Conservation (phyloP, 352 stramenopile genomes). For the Globisporangium cylindrosporum region DNA sequence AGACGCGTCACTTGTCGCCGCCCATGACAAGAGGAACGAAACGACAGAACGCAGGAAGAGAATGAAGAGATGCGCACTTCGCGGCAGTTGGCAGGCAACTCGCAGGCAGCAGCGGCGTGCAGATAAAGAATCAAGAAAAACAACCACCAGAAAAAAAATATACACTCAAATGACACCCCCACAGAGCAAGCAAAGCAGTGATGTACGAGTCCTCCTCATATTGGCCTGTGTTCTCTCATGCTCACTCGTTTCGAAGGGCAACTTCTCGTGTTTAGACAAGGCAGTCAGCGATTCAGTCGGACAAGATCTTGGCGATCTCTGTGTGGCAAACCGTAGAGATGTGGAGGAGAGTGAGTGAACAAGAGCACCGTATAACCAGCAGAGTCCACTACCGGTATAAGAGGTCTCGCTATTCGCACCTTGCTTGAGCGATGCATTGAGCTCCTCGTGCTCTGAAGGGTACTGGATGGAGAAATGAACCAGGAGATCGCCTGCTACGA, state of each 20-base stretch:
- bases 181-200: neutral
- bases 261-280: neutral
- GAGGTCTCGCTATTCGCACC: neutral
- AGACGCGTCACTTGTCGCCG: neutral
- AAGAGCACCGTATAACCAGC: neutral
- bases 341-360: neutral
- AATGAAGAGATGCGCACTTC: neutral
- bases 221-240: neutral
- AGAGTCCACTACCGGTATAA: neutral
- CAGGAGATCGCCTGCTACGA: conserved; percentile 73
- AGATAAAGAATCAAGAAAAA: conserved; percentile 10
- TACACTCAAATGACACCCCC: conserved; percentile 4
- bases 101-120: neutral
- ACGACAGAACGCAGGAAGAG: neutral
- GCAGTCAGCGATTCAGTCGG: neutral
- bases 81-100: neutral
- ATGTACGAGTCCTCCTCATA: neutral
- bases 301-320: conserved; percentile 13
- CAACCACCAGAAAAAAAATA: conserved; percentile 10
- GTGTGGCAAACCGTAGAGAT: neutral
- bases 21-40: neutral
- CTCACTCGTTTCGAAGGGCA: neutral
- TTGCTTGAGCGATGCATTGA: conserved; percentile 16
- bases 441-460: conserved; percentile 48
- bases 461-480: conserved; percentile 93